Base-by-base conservation (phyloP, 106 monocot species). In the Acanthochlamys bracteata region DNA sequence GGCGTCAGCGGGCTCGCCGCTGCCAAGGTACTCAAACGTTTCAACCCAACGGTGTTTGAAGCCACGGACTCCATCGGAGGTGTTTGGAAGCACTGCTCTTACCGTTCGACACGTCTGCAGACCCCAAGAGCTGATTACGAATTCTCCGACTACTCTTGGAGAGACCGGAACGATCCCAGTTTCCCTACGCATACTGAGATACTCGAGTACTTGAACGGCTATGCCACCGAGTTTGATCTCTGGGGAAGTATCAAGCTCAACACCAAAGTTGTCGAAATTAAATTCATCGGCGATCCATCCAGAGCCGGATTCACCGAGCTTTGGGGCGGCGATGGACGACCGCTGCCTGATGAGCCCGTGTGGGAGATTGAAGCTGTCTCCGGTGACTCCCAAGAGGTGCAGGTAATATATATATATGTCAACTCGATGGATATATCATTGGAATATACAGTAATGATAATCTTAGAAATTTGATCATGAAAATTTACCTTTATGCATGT, bases 71-170 rank as follows among this genome's bases (percentile, higher is more conserved):
- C 77, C 9, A 78, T 95, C 9, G 94, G 94, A 1, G 90, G 94
- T 3, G 94, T 95, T 39, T 90, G 94, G 94, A 72, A 58, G 76
- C 80, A 89, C 81, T 94, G 94, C 62, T 61, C 83, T 20, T 90
- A 69, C 73, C 75, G 77, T 10, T 78, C 86, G 21, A 95, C 94
- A 20, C 71, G 75, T 73, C 73, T 90, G 20, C 94, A 95, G 73
- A 95, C 90, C 0, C 90, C 94, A 7, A 60, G 94, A 27, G 66
- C 73, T 11, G 86, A 84, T 73, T 95, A 90, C 63, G 90, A 95
- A 79, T 95, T 95, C 84, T 95, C 94, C 15, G 94, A 95, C 78
- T 80, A 71, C 61, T 79, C 68, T 19, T 95, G 90, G 94, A 52
- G 42, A 43, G 73, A 95, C 56, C 70, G 86, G 47, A 51, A 51